Evolutionary conservation across 2,329 filamentous ascomycete genomes (phyloP).

Genomic region (Aureobasidium sp.): DNA sequence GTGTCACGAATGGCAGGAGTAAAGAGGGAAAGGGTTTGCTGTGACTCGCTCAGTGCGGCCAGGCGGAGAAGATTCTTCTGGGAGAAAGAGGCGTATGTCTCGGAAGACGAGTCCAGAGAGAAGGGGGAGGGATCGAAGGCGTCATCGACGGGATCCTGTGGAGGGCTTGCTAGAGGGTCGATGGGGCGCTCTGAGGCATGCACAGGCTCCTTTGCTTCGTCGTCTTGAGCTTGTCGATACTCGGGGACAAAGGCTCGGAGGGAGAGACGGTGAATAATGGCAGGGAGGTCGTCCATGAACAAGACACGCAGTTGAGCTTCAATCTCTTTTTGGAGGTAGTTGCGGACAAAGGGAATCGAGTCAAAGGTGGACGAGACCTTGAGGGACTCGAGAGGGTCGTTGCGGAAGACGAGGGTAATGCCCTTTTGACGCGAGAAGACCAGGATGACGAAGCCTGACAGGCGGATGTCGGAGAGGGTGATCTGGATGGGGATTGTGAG

Average conservation of each 20-base stretch:
- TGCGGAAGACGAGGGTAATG: conserved; percentile 91
- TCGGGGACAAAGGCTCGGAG: conserved; percentile 86
- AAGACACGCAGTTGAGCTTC: conserved; percentile 85
- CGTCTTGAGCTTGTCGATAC: conserved; percentile 59
- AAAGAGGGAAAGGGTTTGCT: conserved; percentile 83
- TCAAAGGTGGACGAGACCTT: conserved; percentile 99
- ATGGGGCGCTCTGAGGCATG: conserved; percentile 19
- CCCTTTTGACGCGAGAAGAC: conserved; percentile 98
- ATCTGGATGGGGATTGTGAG: conserved; percentile 97
- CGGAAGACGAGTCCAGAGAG: conserved; percentile 69
- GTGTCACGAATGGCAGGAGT: conserved; percentile 86
- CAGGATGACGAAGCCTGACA: conserved; percentile 94
- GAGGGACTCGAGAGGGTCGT: conserved; percentile 94
- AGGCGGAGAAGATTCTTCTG: conserved; percentile 87
- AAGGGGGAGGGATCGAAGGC: conserved; percentile 62
- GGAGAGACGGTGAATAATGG: conserved; percentile 90
- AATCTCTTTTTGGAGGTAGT: conserved; percentile 94
- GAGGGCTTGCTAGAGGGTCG: conserved; percentile 37
- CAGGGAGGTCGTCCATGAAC: conserved; percentile 96
- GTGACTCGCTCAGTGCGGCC: conserved; percentile 75
- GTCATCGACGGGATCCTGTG: conserved; percentile 66
- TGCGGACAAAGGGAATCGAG: conserved; percentile 94
- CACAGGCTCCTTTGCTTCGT: conserved; percentile 43
- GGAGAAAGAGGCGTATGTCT: conserved; percentile 85
- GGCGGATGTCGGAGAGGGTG: conserved; percentile 87